A percentile compares a stretch with the other conserved stretches of the same genome.
Conservation (phyloP, 352 stramenopile species). For the Pythium pectinolyticum region DNA sequence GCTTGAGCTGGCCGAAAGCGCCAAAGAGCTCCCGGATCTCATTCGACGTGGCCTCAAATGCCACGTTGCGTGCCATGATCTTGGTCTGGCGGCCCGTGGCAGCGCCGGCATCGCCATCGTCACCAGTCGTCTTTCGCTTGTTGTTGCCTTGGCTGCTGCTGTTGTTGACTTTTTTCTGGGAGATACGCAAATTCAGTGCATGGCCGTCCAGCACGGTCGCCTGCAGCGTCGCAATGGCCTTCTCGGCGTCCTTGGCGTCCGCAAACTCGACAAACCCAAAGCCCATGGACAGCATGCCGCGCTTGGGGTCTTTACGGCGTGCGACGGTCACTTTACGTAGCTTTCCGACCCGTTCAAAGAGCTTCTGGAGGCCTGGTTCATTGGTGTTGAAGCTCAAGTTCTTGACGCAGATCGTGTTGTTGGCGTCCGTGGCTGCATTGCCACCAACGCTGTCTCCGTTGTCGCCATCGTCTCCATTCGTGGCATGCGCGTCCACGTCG, state of each 20-base stretch:
- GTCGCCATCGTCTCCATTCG: constrained; percentile 23
- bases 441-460: not conserved
- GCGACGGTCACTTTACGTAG: constrained; percentile 89
- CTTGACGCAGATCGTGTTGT: constrained; percentile 96
- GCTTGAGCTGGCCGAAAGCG: constrained; percentile 97
- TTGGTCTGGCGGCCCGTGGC: constrained; percentile 85
- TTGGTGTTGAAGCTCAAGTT: constrained; percentile 98
- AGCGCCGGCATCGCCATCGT: constrained; percentile 39
- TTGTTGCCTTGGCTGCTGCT: not conserved
- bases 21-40: constrained; percentile 97
- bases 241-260: constrained; percentile 82
- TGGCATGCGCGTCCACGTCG: constrained; percentile 44
- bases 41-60: constrained; percentile 96
- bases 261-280: constrained; percentile 99
- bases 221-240: constrained; percentile 76
- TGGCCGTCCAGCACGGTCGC: constrained; percentile 94
- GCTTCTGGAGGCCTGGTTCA: constrained; percentile 81
- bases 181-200: constrained; percentile 93
- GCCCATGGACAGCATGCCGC: constrained; percentile 93
- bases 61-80: constrained; percentile 98
- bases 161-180: constrained; percentile 84
- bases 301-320: constrained; percentile 78
- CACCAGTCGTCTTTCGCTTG: constrained; percentile 43
- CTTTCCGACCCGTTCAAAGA: constrained; percentile 68
- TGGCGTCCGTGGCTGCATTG: constrained; percentile 56